Evolutionary conservation across 164 flowering plant genomes (phyloP), one percentile per base, ranked within the genome.

Genomic region (Chimonanthus salicifolius): DNA sequence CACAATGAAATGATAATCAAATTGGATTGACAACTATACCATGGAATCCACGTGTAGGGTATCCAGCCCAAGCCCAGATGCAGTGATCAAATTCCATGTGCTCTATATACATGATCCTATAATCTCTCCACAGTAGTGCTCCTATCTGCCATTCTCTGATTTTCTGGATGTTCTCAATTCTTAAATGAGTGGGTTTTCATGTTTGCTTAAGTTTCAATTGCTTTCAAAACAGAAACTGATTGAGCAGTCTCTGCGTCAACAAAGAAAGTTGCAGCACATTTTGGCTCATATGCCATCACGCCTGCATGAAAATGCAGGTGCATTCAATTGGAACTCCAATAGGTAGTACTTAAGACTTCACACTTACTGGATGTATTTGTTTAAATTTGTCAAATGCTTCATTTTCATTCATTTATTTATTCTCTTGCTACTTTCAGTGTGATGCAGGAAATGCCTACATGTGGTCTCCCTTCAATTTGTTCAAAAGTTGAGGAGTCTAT

Each of bases 261-360:
- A 92, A 81, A 90, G 82, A 85, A 90, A 85, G 75, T 77, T 94
- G 90, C 86, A 94, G 74, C 82, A 74, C 47, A 86, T 94, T 86
- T 80, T 88, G 18, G 72, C 83, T 71, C 77, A 80, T 80, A 84
- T 84, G 64, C 91, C 92, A 2, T 69, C 84, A 0, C 62, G 74
- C 63, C 33, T 84, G 62, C 89, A 83, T 6, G 86, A 83, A 47
- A 86, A 75, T 75, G 15, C 65, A 69, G 44, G 74, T 9, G 15
- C 54, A 10, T 62, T 70, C 43, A 79, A 78, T 76, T 67, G 58
- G 46, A 87, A 85, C 13, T 51, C 72, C 47, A 77, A 48, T 73
- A 44, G 87, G 93, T 85, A 74, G 20, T 33, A 33, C 4, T 66
- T 66, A 66, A 33, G 5, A 11, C 6, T 33, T 63, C 18, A 16